phyloP scores from a whole-genome alignment of 2,329 filamentous ascomycete genomes.

The Furcasterigmium sp. region DNA sequence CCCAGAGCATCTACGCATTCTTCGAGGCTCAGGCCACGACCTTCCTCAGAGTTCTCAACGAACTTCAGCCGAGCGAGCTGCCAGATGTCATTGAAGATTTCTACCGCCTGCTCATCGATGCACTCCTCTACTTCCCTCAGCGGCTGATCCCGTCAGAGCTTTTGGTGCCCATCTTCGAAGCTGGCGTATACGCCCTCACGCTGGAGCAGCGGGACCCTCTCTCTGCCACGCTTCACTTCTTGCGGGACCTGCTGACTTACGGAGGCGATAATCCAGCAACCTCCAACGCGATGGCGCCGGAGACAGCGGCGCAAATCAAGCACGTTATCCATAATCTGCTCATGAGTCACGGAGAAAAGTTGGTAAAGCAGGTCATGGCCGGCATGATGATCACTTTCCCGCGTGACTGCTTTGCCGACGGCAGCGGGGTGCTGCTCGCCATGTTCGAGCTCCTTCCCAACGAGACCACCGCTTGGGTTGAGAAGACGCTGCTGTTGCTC shows the following conservation, averaged over 20 bases:
- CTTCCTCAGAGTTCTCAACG: slow-evolving; percentile 84
- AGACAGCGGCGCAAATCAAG: slow-evolving; percentile 65
- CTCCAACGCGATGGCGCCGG: slow-evolving; percentile 49
- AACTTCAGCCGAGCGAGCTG: slow-evolving; percentile 68
- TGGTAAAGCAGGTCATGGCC: slow-evolving; percentile 86
- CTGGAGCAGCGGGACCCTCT: slow-evolving; percentile 90
- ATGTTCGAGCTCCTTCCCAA: slow-evolving; percentile 83
- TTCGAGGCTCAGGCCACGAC: slow-evolving; percentile 90
- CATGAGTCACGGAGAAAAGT: slow-evolving; percentile 62
- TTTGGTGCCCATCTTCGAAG: slow-evolving; percentile 78
- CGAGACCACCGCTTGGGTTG: slow-evolving; percentile 77
- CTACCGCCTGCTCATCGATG: slow-evolving; percentile 88
- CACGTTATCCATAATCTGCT: slow-evolving; percentile 69
- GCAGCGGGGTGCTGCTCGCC: slow-evolving; percentile 83
- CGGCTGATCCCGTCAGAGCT: slow-evolving; percentile 76
- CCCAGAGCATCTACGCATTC: slow-evolving; percentile 85
- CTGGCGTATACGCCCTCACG: slow-evolving; percentile 78
- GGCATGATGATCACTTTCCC: slow-evolving; percentile 99
- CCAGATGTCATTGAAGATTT: slow-evolving; percentile 91
- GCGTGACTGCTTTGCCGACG: slow-evolving; percentile 89
- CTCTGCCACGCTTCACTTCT: slow-evolving; percentile 85
- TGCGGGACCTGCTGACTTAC: slow-evolving; percentile 86
- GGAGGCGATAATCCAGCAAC: slow-evolving; percentile 69
- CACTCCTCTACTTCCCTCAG: slow-evolving; percentile 86
- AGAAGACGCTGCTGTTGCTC: slow-evolving; percentile 76